Base-by-base conservation (phyloP, 495 filamentous ascomycete genomes). In the Pseudomonodictys pantanalensis region DNA sequence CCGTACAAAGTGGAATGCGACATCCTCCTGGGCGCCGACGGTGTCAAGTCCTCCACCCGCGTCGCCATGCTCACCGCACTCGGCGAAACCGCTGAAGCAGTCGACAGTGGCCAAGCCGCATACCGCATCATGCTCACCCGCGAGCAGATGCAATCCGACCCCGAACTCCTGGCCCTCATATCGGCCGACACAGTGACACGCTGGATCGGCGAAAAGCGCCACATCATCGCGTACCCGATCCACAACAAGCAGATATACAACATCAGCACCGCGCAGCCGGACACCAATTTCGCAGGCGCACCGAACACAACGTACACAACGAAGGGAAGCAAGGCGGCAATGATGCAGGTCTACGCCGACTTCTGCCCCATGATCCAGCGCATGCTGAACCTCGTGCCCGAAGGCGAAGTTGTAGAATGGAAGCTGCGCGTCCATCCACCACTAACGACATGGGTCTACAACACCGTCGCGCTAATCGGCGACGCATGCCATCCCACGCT, bases 141-240 rank as follows among this genome's bases (percentile, higher is more conserved):
- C 15, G 76, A 81, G 41, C 79, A 89, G 61, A 83, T 90, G 80
- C 73, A 77, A 55, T 67, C 78, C 47, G 85, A 91, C 70, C 79
- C 83, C 0, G 85, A 88, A 62, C 80, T 91, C 15, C 73, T 87
- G 23, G 82, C 75, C 25, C 79, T 92, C 5, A 73, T 92, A 11
- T 81, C 87, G 56, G 74, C 77, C 59, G 83, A 86, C 60, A 76
- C 72, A n/a, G 87, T 88, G 10, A 85, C 84, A 7, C 81, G 88
- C 30, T 92, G 87, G 88, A 88, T 92, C 55, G 88, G 89, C 42
- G 82, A 83, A 67, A 83, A 84, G 65, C 75, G 86, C 0, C 88
- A 93, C 70, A 91, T 91, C 70, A 90, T 93, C 68, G 89, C 89
- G 3, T 95, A 92, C 72, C 83, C 89, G 0, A 83, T 95, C 55